Base-by-base conservation (phyloP, 768 basidiomycete species). In the Baorangia bicolor region DNA sequence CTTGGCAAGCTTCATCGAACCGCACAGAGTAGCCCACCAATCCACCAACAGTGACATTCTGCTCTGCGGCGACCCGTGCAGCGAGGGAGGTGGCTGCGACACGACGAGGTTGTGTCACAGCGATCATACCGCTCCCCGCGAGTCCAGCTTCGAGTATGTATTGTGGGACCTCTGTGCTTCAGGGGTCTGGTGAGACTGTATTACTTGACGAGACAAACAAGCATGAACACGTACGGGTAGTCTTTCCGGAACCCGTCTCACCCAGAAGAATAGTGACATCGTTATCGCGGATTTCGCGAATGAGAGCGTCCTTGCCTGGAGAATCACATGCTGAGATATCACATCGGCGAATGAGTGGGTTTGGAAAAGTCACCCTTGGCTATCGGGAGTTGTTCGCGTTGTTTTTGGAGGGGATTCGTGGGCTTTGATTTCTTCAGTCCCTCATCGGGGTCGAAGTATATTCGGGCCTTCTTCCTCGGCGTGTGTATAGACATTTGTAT, bases 211-310 rank as follows among this genome's bases (percentile, higher is more conserved):
- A 33, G 25, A 47, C 2, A 4, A 12, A 16, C 14, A 37, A 49
- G 23, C 6, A 51, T 37, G 31, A n/a, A 43, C 48, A 86, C 93
- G 65, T 72, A 96, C 96, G 96, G 46, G 97, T 99, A 0, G 96
- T 96, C 76, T 99, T 99, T 59, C 97, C 97, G 20, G 94, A 97
- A 13, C 97, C 97, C 0, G 97, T 98, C 74, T 99, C 97, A 37
- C 95, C 97, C 2, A 99, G 81, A 10, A 99, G 81, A 41, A 98
- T 85, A 1, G 87, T 90, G 8, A 93, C 87, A 68, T 94, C 89
- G 76, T 92, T 87, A 59, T 84, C 80, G 30, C 74, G 72, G 49
- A 96, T 86, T 69, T 87, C 87, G 54, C 82, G 78, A 28, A 93
- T 73, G 28, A 96, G 78, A 28, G 86, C 84, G 23, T 91, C 87